These are phyloP conservation scores for Eucalyptus regnans DNA, from an alignment of 345 rosid species.

Conservation along the genomic window DNA sequence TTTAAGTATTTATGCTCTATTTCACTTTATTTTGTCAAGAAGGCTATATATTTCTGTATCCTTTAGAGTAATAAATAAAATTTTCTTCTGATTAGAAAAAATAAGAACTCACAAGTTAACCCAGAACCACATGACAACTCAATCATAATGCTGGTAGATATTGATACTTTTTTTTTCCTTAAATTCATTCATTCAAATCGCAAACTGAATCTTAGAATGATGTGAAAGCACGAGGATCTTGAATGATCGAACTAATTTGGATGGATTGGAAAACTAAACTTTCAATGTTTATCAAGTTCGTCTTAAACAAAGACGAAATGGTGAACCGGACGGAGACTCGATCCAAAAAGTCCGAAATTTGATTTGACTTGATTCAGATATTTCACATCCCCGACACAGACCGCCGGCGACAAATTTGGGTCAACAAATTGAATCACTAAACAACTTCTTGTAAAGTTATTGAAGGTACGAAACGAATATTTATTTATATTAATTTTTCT, in stretches of 20 bases:
- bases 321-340: background rate
- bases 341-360: background rate
- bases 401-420: background rate
- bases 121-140: no score
- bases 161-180: no score
- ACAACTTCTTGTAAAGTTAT: background rate
- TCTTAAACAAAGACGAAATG: background rate
- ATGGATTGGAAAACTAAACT: background rate
- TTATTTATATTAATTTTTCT: background rate
- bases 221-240: background rate
- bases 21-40: no score
- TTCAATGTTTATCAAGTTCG: background rate
- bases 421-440: background rate
- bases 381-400: background rate
- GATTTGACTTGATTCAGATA: background rate
- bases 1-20: no score
- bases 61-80: no score
- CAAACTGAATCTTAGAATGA: background rate
- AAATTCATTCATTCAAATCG: background rate
- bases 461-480: background rate
- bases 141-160: background rate
- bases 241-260: background rate
- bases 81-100: no score
- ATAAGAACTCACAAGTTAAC: no score
- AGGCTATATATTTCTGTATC: no score